Conservation (phyloP, 257 asterid genomes). For the Lithospermum erythrorhizon region DNA sequence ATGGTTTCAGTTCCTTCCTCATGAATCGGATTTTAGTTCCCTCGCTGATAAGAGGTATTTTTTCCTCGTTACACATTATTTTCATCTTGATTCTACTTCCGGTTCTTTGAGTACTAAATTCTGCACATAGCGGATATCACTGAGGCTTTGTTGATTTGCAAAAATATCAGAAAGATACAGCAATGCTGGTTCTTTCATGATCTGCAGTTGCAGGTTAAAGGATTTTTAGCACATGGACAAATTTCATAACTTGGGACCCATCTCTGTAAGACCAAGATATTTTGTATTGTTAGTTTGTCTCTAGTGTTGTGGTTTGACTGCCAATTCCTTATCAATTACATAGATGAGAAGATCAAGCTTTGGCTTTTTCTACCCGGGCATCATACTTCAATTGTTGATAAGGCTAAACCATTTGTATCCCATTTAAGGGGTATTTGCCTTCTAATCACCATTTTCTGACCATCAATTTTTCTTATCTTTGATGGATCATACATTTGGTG, state of each 20-base stretch:
- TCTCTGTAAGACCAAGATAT: slow-evolving; percentile 84
- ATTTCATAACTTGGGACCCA: slow-evolving; percentile 99
- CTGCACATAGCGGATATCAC: slow-evolving; percentile 4
- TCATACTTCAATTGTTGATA: slow-evolving; percentile 62
- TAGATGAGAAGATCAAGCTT: slow-evolving; percentile 97
- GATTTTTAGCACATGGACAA: slow-evolving; percentile 92
- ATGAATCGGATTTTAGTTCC: slow-evolving; percentile 51
- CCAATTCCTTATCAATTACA: slow-evolving; percentile 15
- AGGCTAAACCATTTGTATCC: slow-evolving; percentile 72
- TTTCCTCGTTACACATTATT: slow-evolving; percentile 2
- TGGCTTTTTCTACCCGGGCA: slow-evolving; percentile 96
- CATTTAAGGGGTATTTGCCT: slow-evolving; percentile 61
- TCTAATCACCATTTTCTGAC: not conserved
- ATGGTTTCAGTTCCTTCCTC: slow-evolving; percentile 97
- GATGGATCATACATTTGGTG: slow-evolving; percentile 4
- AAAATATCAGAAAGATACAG: slow-evolving; percentile 64
- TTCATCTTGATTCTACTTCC: not conserved
- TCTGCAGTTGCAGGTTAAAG: slow-evolving; percentile 82
- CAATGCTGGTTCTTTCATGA: slow-evolving; percentile 68
- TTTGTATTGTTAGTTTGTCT: slow-evolving; percentile 12
- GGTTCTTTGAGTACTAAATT: not conserved
- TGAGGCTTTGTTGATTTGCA: slow-evolving; percentile 36
- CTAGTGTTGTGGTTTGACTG: slow-evolving; percentile 9
- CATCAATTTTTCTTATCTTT: not conserved
- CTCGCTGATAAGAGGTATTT: slow-evolving; percentile 72